A percentile compares a stretch with the other conserved stretches of the same genome.
phyloP scores from a whole-genome alignment of 2,329 filamentous ascomycete species.

The Botryotinia calthae region DNA sequence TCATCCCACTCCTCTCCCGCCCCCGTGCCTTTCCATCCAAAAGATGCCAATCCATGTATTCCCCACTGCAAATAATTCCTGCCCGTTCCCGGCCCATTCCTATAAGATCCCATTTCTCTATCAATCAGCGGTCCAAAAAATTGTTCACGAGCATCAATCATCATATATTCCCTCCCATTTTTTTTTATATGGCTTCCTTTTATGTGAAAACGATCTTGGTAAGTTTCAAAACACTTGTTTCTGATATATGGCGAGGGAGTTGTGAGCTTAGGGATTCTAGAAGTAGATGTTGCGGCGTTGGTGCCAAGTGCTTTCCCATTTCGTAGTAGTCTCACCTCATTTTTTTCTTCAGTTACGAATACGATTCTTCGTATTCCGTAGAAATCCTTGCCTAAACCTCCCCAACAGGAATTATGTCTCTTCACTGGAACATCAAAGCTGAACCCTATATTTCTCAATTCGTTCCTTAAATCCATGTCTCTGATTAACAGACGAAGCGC shows the following conservation, averaged over 20 bases:
- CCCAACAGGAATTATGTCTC: neutral
- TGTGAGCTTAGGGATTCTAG: neutral
- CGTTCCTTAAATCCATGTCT: neutral
- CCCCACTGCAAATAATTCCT: neutral
- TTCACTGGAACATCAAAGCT: neutral
- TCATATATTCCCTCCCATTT: neutral
- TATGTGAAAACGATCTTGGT: neutral
- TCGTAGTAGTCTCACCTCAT: neutral
- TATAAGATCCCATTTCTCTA: rapidly evolving
- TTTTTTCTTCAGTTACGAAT: neutral
- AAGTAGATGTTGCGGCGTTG: too few relatives aligned
- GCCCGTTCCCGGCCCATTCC: neutral
- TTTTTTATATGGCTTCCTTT: rapidly evolving
- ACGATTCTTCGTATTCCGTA: neutral
- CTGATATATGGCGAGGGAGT: neutral
- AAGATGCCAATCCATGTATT: neutral
- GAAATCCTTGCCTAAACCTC: neutral
- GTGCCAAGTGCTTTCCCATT: neutral
- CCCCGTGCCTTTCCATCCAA: neutral
- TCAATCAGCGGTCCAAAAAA: neutral
- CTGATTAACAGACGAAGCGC: neutral
- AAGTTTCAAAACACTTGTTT: neutral
- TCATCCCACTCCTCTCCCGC: neutral
- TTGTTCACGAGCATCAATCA: neutral
- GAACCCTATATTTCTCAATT: neutral